Evolutionary conservation across 2,329 filamentous ascomycete genomes (phyloP), one percentile per base, ranked within the genome.

Genomic region (Fusarium stilboides): DNA sequence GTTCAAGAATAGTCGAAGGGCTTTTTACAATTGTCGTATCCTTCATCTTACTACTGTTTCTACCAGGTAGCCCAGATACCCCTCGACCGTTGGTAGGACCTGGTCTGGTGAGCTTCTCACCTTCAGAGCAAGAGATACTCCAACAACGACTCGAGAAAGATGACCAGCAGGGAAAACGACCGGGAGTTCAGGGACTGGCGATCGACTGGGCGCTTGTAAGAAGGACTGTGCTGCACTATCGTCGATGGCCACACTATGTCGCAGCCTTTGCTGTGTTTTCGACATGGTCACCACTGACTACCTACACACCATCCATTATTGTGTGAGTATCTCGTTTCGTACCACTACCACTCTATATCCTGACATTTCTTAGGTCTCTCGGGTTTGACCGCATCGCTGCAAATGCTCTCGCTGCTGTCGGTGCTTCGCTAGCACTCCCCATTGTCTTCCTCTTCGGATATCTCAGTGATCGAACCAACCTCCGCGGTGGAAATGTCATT

Each of bases 391-490:
- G 81, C 8, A 79, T 81, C n/a, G 54, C 77, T 31, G 82, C 84
- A 6, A 86, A 86, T 66, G 81, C 83, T 5, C 76, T 87, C 5
- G 79, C 82, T 6, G 82, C 77, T 5, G 78, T 80, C 7, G 78
- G 78, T 8, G 80, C 77, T 3, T 80, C 80, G 5, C 65, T 85
- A 1, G 80, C 84, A 1, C 79, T 86, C 2, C 79, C 79, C 0
- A 77, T 86, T 2, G 82, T 85, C 1, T 81, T 86, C 50, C 67
- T 81, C 59, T 85, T 86, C 51, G 82, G 82, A 2, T 84, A 78
- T 70, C 56, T 86, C 10, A 84, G 83, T 57, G 83, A 86, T 65
- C 74, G 73, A 24, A 83, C 80, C 0, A 81, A 81, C 46, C 77
- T 73, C 28, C 63, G 66, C 2, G 63, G 63, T 9, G 59, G 31